Conservation (phyloP, 2,329 filamentous ascomycete species). For the Neofusicoccum umdonicola region DNA sequence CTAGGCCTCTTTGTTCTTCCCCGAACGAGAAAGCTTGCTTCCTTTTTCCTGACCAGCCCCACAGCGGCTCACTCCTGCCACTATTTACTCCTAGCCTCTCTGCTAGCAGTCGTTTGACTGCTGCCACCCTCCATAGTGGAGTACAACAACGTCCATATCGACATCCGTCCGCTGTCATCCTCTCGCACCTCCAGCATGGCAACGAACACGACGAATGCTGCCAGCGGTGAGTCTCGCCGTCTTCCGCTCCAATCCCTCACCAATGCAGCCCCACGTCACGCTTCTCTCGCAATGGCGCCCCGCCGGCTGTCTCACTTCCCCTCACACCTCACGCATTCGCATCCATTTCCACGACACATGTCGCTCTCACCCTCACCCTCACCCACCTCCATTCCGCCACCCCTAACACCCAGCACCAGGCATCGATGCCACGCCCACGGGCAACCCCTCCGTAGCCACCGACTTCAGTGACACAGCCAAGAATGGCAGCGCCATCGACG, state of each 20-base stretch:
- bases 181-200: constrained; percentile 9
- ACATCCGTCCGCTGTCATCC: constrained; percentile 13
- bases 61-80: not conserved
- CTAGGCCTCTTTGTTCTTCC: constrained; percentile 2
- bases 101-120: not conserved
- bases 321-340: not conserved
- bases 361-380: not conserved
- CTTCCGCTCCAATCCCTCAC: not conserved
- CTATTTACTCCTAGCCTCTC: not conserved
- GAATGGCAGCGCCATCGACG: not conserved
- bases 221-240: not conserved
- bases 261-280: not conserved
- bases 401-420: constrained; percentile 11
- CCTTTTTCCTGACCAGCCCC: not conserved
- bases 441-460: constrained; percentile 19
- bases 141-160: constrained; percentile 18
- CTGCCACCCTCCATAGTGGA: not conserved
- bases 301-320: not conserved
- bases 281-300: not conserved
- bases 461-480: not conserved
- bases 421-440: constrained; percentile 23
- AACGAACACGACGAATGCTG: constrained; percentile 4
- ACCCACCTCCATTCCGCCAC: not conserved
- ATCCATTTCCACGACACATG: not conserved
- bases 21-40: constrained; percentile 4